Base-by-base conservation (phyloP, 2,329 filamentous ascomycete genomes). In the Graphilbum sp. region DNA sequence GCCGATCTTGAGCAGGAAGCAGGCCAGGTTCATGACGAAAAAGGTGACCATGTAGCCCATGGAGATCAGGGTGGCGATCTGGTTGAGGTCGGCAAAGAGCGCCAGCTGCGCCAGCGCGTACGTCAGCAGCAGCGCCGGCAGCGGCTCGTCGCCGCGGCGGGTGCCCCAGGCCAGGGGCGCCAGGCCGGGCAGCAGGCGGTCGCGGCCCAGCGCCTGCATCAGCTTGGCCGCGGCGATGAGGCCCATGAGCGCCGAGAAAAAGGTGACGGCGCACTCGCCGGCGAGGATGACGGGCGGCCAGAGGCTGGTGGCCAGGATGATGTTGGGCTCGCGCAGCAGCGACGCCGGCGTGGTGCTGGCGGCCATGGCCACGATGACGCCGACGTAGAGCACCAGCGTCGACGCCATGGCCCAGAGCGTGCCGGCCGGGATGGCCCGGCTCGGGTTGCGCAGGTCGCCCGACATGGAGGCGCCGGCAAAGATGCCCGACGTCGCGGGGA, bases 21-120 rank as follows among this genome's bases (percentile, higher is more conserved):
- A 92, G 7, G 85, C 85, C 9, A 92, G 58, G 46, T 93, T 92
- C 57, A 83, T 90, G 31, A 88, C 81, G 36, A 92, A 71, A 50
- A 92, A 93, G 0, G 85, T 93, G 79, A 70, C 70, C 50, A 90
- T 72, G 52, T 90, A 92, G 15, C 82, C 81, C 81, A 92, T 92
- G 2, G 85, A 88, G 34, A 92, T 84, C 41, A 92, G 75, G 0
- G 83, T 88, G 6, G 85, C 85, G 48, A 93, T 92, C 51, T 84
- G 79, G 53, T 93, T 90, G 46, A 93, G 71, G 50, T 92, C 75
- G 33, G 81, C 79, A 36, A 93, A 69, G 57, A 92, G 78, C 0
- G 83, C 83, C 21, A 87, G 46, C 52, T 93, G 85, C 1, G 83
- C 76, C 40, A 88, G 70, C 4, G 70, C 46, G 50, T 80, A 88